Percentiles rank a stretch among this genome's conserved stretches.
Conservation (phyloP, 2,329 filamentous ascomycete genomes). For the Diaporthe citri region DNA sequence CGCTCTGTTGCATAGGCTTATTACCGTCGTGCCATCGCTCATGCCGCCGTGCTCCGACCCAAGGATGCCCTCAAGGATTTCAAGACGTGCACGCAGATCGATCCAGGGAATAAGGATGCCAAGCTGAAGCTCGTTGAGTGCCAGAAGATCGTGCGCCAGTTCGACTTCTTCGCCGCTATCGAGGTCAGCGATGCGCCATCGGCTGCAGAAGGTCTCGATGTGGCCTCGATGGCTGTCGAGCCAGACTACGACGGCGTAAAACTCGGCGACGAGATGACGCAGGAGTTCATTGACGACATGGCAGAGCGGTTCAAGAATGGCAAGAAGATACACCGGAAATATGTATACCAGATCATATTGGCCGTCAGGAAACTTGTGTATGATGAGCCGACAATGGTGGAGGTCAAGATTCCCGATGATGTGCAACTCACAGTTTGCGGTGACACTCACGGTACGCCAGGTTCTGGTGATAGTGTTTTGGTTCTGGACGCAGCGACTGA, state of each 20-base stretch:
- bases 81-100: slow-evolving; percentile 88
- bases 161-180: slow-evolving; percentile 95
- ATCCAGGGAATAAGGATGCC: slow-evolving; percentile 89
- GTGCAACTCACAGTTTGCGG: slow-evolving; percentile 92
- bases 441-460: slow-evolving; percentile 86
- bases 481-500: slow-evolving; percentile 42
- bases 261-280: slow-evolving; percentile 87
- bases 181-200: slow-evolving; percentile 93
- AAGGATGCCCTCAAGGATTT: slow-evolving; percentile 93
- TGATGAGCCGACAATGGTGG: slow-evolving; percentile 96
- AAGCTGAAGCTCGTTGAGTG: slow-evolving; percentile 92
- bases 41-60: slow-evolving; percentile 90
- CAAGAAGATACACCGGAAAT: slow-evolving; percentile 96
- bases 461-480: slow-evolving; percentile 7
- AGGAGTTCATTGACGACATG: slow-evolving; percentile 98
- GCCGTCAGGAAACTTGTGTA: slow-evolving; percentile 91
- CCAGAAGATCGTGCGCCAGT: slow-evolving; percentile 91
- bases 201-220: slow-evolving; percentile 88
- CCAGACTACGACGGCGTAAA: slow-evolving; percentile 85
- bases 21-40: slow-evolving; percentile 91
- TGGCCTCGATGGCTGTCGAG: slow-evolving; percentile 88
- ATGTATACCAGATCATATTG: slow-evolving; percentile 95
- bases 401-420: slow-evolving; percentile 83
- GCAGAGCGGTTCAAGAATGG: slow-evolving; percentile 94
- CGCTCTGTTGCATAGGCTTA: slow-evolving; percentile 74